Conservation (phyloP, 176 grass and related monocot species). For the Cocos nucifera region DNA sequence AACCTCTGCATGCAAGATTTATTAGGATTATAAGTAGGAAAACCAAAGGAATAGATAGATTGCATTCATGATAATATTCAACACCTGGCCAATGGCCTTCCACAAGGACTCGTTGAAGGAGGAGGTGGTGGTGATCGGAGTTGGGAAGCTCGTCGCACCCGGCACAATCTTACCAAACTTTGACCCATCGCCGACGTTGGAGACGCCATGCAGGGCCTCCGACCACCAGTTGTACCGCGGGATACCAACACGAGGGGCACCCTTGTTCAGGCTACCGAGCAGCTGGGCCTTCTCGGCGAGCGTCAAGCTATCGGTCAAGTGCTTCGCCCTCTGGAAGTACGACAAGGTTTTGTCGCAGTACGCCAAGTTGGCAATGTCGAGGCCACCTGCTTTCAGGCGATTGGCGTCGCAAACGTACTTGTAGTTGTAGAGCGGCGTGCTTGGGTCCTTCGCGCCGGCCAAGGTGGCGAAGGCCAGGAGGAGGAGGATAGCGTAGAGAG, state of each 20-base stretch:
- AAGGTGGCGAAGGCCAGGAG: neutral
- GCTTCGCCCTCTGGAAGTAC: neutral
- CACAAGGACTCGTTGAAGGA: neutral
- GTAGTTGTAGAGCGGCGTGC: neutral
- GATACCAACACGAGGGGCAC: neutral
- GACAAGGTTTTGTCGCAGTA: neutral
- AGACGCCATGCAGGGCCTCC: constrained; percentile 4
- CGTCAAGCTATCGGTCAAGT: neutral
- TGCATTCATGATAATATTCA: too few species aligned
- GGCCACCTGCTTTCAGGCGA: neutral
- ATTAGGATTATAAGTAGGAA: too few species aligned
- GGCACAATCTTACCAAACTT: neutral
- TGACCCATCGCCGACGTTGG: neutral
- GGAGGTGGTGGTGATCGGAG: neutral
- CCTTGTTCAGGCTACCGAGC: neutral
- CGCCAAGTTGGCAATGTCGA: neutral
- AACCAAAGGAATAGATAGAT: too few species aligned
- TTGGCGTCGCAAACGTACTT: neutral
- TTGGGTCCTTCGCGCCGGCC: neutral
- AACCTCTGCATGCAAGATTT: too few species aligned
- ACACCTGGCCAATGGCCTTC: neutral
- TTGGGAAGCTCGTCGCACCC: neutral
- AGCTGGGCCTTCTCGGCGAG: neutral
- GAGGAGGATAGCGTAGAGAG: neutral
- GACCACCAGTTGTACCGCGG: constrained; percentile 4